Conservation (phyloP, 2,329 filamentous ascomycete genomes). For the Fusarium continuum region DNA sequence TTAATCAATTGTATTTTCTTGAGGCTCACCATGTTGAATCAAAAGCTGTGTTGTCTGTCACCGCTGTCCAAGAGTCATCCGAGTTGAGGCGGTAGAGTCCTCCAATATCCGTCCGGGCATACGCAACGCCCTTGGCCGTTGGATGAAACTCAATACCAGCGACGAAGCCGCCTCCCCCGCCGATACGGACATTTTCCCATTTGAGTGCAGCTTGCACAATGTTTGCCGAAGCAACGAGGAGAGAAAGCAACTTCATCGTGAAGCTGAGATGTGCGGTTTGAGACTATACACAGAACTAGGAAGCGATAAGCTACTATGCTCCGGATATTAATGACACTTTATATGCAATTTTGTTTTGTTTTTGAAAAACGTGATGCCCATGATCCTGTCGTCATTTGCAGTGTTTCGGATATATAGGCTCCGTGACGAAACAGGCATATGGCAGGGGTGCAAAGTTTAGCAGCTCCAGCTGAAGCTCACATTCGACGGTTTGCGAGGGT, state of each 20-base stretch:
- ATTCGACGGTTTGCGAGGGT: not conserved
- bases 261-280: not conserved
- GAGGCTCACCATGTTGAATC: slow-evolving; percentile 13
- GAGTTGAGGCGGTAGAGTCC: slow-evolving; percentile 32
- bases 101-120: slow-evolving; percentile 32
- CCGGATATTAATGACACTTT: too few relatives aligned
- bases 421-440: slow-evolving; percentile 8
- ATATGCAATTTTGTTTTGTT: too few relatives aligned
- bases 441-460: not conserved
- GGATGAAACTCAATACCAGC: slow-evolving; percentile 36
- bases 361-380: not conserved
- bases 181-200: slow-evolving; percentile 33
- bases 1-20: too few relatives aligned
- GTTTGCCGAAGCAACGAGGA: slow-evolving; percentile 15
- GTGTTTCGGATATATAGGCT: slow-evolving; percentile 7
- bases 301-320: too few relatives aligned
- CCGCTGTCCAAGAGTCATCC: slow-evolving; percentile 32
- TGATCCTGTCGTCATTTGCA: not conserved
- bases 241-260: slow-evolving; percentile 18
- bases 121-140: slow-evolving; percentile 27
- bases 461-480: not conserved
- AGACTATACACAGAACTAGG: too few relatives aligned
- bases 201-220: slow-evolving; percentile 15
- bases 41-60: slow-evolving; percentile 22
- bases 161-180: slow-evolving; percentile 27